phyloP scores from a whole-genome alignment of 129 eudicot genomes.

The Gnaphalium uliginosum region DNA sequence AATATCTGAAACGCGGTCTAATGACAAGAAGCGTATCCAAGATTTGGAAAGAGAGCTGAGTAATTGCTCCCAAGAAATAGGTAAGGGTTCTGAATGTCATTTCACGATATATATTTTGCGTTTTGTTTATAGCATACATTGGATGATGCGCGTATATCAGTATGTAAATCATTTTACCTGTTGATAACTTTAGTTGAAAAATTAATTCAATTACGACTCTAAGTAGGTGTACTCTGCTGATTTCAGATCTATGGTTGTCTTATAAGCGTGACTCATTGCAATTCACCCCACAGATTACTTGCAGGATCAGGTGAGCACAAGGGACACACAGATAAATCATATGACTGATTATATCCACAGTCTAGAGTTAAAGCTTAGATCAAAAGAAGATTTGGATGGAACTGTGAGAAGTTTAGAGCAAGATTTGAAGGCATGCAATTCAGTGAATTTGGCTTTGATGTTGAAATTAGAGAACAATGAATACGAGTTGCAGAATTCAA shows the following conservation, averaged over 20 bases:
- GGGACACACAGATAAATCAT: constrained; percentile 44
- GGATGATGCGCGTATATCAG: not conserved
- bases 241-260: constrained; percentile 14
- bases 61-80: constrained; percentile 90
- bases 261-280: constrained; percentile 34
- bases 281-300: constrained; percentile 65
- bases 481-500: constrained; percentile 46
- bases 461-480: constrained; percentile 66
- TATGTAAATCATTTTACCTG: not conserved
- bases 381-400: constrained; percentile 46
- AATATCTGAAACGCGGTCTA: constrained; percentile 53
- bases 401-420: constrained; percentile 48
- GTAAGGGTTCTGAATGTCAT: constrained; percentile 29
- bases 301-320: constrained; percentile 80
- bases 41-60: constrained; percentile 80
- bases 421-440: constrained; percentile 51
- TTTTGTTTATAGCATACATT: not conserved
- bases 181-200: not conserved
- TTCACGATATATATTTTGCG: not conserved
- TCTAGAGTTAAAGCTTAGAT: constrained; percentile 53
- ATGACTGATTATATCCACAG: constrained; percentile 49
- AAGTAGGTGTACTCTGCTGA: constrained; percentile 12
- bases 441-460: constrained; percentile 44
- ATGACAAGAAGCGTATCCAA: constrained; percentile 72
- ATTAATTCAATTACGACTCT: not conserved